Evolutionary conservation across 768 basidiomycete genomes (phyloP).

Genomic region (Collybiopsis luxurians): DNA sequence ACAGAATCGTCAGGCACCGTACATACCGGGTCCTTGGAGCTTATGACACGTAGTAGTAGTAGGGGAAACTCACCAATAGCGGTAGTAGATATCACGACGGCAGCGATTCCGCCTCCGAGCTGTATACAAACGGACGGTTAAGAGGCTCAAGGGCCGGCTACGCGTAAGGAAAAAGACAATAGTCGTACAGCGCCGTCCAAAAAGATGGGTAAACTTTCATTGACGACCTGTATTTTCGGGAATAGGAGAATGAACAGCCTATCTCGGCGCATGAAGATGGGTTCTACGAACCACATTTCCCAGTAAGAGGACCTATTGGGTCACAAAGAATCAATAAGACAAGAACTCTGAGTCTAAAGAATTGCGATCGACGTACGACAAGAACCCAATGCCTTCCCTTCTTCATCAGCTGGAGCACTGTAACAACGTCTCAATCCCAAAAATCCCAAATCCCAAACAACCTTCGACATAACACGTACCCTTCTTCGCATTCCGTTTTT

Average conservation of each 20-base stretch:
- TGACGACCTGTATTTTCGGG: conserved; percentile 77
- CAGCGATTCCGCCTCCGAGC: conserved; percentile 71
- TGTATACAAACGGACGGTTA: conserved; percentile 3
- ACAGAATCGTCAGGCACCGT: conserved; percentile 4
- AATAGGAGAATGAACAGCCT: background rate
- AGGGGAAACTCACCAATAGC: conserved; percentile 51
- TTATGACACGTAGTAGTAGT: too few species aligned
- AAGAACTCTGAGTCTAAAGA: conserved; percentile 1
- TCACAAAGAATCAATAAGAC: background rate
- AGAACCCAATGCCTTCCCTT: conserved; percentile 91
- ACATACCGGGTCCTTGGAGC: too few species aligned
- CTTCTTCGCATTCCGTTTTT: conserved; percentile 68
- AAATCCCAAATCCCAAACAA: background rate
- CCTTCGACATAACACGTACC: conserved; percentile 35
- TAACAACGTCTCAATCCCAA: background rate
- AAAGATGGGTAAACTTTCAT: conserved; percentile 83
- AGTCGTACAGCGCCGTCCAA: conserved; percentile 66
- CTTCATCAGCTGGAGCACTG: conserved; percentile 54
- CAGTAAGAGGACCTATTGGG: conserved; percentile 70
- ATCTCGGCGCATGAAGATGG: background rate
- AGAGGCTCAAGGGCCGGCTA: background rate
- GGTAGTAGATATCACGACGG: conserved; percentile 74
- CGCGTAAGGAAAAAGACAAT: background rate
- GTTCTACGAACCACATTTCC: conserved; percentile 74
- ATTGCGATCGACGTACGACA: conserved; percentile 74